Evolutionary conservation across 306 rosid genomes (phyloP), one percentile per base, ranked within the genome.

Genomic region (Sphenostylis stenocarpa): DNA sequence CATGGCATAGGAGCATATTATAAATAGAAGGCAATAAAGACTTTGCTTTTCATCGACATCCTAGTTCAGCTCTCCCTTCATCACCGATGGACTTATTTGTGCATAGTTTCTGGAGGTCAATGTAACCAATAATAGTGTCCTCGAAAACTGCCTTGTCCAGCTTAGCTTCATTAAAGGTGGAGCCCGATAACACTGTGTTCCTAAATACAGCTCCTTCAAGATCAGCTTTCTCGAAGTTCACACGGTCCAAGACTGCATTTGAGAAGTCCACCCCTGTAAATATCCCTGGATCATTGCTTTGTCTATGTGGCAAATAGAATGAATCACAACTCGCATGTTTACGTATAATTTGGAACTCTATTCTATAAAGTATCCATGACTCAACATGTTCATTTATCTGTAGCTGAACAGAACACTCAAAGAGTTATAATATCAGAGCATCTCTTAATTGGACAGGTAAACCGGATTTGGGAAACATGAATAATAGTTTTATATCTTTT

Each of bases 101-200:
- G 77, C 98, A 94, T 53, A 94, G 85, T 83, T 94, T 94, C 81
- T 92, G 98, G 29, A 95, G 96, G 83, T 95, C 97, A 77, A 92
- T 84, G 82, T 92, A 95, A 64, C 97, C 97, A 78, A 95, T 89
- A 66, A 95, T 95, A 51, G 98, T 92, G 80, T 95, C 98, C 86
- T 95, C 97, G 72, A 92, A 95, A 71, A 80, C 85, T 24, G 86
- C 98, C 67, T 83, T 86, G 38, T 90, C 87, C 62, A 95, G 88
- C 56, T 88, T 84, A 26, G 98, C 98, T 26, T 88, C 87, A 63
- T 88, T 76, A 62, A 92, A 94, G 34, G 97, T 94, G 56, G 98
- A 92, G 33, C 98, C 98, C 6, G 98, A 95, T 79, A 92, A 72
- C 12, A 92, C 88, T 16, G 96, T 43, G 87, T 92, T 95, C 86